Conservation (phyloP, 306 rosid species). For the Prosopis cineraria region DNA sequence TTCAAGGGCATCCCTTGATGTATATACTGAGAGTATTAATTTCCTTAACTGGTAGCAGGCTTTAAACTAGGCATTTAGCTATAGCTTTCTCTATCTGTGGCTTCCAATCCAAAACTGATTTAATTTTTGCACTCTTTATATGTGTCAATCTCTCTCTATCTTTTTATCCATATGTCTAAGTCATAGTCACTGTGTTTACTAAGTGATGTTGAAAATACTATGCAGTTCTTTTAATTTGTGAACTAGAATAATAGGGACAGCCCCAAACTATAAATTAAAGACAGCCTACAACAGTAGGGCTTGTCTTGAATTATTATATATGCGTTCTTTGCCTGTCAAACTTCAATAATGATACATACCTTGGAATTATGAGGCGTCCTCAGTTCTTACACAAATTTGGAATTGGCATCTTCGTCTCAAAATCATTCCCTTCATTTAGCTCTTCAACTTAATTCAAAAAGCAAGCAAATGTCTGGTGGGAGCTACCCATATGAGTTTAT, state of each 20-base stretch:
- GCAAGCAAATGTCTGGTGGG: background rate
- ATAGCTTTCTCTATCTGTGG: slow-evolving; percentile 42
- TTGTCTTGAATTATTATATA: slow-evolving; percentile 40
- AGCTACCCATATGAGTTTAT: background rate
- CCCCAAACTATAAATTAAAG: slow-evolving; percentile 33
- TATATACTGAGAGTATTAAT: slow-evolving; percentile 46
- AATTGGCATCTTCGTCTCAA: background rate
- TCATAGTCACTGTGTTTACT: background rate
- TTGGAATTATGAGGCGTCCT: slow-evolving; percentile 43
- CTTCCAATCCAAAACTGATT: slow-evolving; percentile 40
- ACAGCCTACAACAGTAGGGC: slow-evolving; percentile 34
- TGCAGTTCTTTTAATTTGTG: slow-evolving; percentile 30
- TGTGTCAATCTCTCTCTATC: slow-evolving; percentile 3
- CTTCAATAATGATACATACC: slow-evolving; percentile 47
- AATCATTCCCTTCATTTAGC: background rate
- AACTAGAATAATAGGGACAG: slow-evolving; percentile 34
- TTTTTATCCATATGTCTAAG: background rate
- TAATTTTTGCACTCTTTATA: slow-evolving; percentile 19
- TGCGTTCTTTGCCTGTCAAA: slow-evolving; percentile 45
- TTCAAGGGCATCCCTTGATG: slow-evolving; percentile 25
- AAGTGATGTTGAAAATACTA: slow-evolving; percentile 36
- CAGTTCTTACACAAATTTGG: background rate
- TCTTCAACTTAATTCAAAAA: background rate
- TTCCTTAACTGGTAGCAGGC: slow-evolving; percentile 33
- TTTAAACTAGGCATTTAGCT: slow-evolving; percentile 43